phyloP scores from a whole-genome alignment of 805 yeast species.

The Starmerella kuoi region DNA sequence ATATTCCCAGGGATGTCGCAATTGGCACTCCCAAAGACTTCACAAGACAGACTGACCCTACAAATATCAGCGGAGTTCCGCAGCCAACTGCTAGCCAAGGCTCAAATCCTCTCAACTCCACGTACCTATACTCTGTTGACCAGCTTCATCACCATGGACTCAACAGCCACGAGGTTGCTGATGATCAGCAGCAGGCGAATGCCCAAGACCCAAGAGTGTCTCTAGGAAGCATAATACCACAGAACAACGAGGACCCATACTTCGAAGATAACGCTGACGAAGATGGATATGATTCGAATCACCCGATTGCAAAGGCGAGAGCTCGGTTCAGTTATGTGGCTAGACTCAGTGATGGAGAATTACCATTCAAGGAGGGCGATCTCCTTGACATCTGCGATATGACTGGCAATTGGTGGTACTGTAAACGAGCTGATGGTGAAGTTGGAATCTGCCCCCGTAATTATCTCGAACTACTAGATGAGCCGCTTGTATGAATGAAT shows the following conservation, averaged over 20 bases:
- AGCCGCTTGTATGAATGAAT: not conserved
- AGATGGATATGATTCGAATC: slow-evolving; percentile 2
- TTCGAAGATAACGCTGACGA: slow-evolving; percentile 4
- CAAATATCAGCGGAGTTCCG: not conserved
- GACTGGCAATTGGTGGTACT: slow-evolving; percentile 98
- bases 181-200: slow-evolving; percentile 4
- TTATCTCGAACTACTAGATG: slow-evolving; percentile 54
- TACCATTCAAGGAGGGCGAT: slow-evolving; percentile 83
- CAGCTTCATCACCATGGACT: slow-evolving; percentile 19
- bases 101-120: slow-evolving; percentile 26
- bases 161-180: slow-evolving; percentile 10
- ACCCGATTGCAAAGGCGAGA: slow-evolving; percentile 42
- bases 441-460: slow-evolving; percentile 95
- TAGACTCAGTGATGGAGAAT: slow-evolving; percentile 83
- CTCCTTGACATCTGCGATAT: slow-evolving; percentile 83
- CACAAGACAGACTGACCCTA: slow-evolving; percentile 1
- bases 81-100: slow-evolving; percentile 1
- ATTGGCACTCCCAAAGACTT: slow-evolving; percentile 10
- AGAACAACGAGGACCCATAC: slow-evolving; percentile 50
- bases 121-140: slow-evolving; percentile 17
- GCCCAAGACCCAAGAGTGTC: not conserved
- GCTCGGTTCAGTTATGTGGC: slow-evolving; percentile 83
- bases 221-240: not conserved
- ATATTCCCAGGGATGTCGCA: slow-evolving; percentile 8
- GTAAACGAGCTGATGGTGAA: slow-evolving; percentile 76